Conservation (phyloP, 2,329 filamentous ascomycete genomes). For the Penicillium frequentans region DNA sequence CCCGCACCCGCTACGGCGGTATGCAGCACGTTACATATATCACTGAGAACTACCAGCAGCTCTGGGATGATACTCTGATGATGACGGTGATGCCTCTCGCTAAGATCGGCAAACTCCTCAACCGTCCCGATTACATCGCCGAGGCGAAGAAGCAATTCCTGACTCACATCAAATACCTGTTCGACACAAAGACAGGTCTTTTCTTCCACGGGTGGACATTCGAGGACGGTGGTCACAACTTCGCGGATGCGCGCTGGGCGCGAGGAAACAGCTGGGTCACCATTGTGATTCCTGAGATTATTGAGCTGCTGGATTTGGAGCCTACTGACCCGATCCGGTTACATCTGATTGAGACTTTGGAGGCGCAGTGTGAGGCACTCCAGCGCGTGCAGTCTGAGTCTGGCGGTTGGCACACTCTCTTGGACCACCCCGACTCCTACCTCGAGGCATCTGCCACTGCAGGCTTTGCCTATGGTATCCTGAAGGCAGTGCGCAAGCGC, state of each 20-base stretch:
- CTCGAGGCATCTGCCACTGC: slow-evolving; percentile 75
- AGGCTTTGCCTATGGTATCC: slow-evolving; percentile 76
- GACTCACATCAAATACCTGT: slow-evolving; percentile 75
- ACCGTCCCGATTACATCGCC: slow-evolving; percentile 69
- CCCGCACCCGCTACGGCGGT: slow-evolving; percentile 67
- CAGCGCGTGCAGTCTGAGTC: slow-evolving; percentile 58
- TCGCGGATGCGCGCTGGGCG: slow-evolving; percentile 57
- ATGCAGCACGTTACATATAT: slow-evolving; percentile 78
- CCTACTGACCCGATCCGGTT: slow-evolving; percentile 60
- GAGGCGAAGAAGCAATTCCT: slow-evolving; percentile 78
- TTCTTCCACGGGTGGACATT: slow-evolving; percentile 86
- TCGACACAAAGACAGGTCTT: slow-evolving; percentile 68
- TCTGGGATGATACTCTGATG: slow-evolving; percentile 87
- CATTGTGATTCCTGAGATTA: slow-evolving; percentile 79
- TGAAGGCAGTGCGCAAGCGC: slow-evolving; percentile 69
- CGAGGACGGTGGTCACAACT: slow-evolving; percentile 62
- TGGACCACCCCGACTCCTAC: slow-evolving; percentile 72
- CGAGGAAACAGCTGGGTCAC: slow-evolving; percentile 68
- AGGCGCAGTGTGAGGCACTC: slow-evolving; percentile 68
- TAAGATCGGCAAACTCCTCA: slow-evolving; percentile 72
- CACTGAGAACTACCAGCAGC: slow-evolving; percentile 68
- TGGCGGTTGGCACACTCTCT: slow-evolving; percentile 73
- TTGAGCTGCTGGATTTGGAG: slow-evolving; percentile 68
- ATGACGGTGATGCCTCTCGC: slow-evolving; percentile 81
- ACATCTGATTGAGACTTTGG: slow-evolving; percentile 55